Conservation (phyloP, 2,329 filamentous ascomycete species). For the Trichophyton verrucosum region DNA sequence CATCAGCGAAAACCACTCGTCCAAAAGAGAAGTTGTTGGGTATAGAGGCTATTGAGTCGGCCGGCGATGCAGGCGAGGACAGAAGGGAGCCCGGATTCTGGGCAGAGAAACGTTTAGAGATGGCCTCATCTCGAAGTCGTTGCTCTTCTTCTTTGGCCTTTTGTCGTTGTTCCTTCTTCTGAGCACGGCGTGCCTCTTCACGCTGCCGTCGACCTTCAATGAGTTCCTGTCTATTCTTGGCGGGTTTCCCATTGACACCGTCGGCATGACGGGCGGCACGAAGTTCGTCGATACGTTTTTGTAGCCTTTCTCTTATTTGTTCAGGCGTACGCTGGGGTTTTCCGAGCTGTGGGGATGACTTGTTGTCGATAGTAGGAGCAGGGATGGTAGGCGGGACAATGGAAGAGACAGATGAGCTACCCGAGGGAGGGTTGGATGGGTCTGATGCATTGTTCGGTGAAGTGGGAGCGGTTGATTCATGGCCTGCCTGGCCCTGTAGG, state of each 20-base stretch:
- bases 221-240: constrained; percentile 77
- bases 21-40: constrained; percentile 75
- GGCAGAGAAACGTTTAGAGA: constrained; percentile 43
- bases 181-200: constrained; percentile 70
- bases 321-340: constrained; percentile 52
- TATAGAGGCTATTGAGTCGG: constrained; percentile 26
- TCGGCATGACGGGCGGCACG: constrained; percentile 80
- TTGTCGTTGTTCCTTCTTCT: constrained; percentile 73
- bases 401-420: constrained; percentile 57
- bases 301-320: constrained; percentile 63
- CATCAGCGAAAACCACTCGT: constrained; percentile 80
- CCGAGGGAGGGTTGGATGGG: constrained; percentile 38
- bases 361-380: constrained; percentile 13
- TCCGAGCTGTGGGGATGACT: constrained; percentile 11
- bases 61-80: constrained; percentile 41
- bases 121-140: constrained; percentile 44
- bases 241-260: constrained; percentile 65
- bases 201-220: constrained; percentile 82
- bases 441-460: constrained; percentile 40
- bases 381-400: constrained; percentile 36
- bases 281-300: constrained; percentile 71
- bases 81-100: constrained; percentile 49
- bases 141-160: constrained; percentile 73
- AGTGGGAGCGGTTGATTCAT: constrained; percentile 32
- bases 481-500: constrained; percentile 19